Evolutionary conservation across 2,329 filamentous ascomycete genomes (phyloP).

Genomic region (Hysterium pulicare): DNA sequence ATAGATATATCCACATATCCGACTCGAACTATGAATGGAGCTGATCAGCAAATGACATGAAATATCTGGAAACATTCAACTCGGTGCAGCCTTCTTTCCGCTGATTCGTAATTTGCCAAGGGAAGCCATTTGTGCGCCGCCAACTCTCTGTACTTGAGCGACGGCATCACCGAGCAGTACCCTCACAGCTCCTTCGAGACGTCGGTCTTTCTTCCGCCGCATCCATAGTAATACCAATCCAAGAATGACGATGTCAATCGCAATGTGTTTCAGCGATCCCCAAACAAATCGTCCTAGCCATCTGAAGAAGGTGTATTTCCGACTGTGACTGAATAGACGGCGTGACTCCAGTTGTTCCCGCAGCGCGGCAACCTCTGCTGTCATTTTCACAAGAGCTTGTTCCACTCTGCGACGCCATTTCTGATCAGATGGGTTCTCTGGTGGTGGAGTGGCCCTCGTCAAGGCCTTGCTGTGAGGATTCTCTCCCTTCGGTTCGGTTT

Average conservation of each 20-base stretch:
- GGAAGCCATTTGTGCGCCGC: conserved; percentile 17
- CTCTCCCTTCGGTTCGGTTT: conserved; percentile 12
- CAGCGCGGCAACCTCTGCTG: conserved; percentile 85
- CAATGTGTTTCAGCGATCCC: conserved; percentile 67
- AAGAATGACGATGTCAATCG: conserved; percentile 67
- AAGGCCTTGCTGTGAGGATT: conserved; percentile 14
- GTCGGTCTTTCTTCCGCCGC: conserved; percentile 65
- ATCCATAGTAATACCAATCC: conserved; percentile 68
- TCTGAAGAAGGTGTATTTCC: conserved; percentile 60
- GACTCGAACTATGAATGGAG: no score
- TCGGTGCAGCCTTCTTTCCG: conserved; percentile 11
- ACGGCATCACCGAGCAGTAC: conserved; percentile 54
- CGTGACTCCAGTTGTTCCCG: conserved; percentile 84
- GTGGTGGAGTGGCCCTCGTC: conserved; percentile 4
- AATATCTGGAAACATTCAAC: not conserved
- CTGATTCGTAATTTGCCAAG: conserved; percentile 21
- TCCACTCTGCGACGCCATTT: conserved; percentile 83
- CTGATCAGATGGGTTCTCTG: conserved; percentile 36
- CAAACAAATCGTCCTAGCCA: conserved; percentile 72
- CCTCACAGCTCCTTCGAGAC: conserved; percentile 71
- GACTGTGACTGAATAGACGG: conserved; percentile 66
- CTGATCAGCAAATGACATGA: no score
- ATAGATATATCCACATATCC: no score
- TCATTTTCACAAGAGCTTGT: conserved; percentile 80
- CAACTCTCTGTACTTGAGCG: conserved; percentile 35